Evolutionary conservation across 1,139 yeast genomes (phyloP), one percentile per base, ranked within the genome.

Genomic region (Yamadazyma diddensiae): DNA sequence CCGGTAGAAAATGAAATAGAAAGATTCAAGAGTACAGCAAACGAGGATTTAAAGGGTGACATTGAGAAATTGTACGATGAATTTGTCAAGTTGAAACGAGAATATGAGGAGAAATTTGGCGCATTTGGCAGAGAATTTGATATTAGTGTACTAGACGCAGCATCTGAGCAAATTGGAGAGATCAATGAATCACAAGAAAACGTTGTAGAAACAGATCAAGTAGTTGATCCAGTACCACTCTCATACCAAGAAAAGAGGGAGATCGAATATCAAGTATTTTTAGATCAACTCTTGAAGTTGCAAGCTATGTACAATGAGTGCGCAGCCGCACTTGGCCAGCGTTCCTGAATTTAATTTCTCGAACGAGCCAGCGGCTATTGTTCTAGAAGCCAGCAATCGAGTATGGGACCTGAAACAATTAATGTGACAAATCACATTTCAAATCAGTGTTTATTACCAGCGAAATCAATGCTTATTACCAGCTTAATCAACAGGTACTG

Each of bases 11-110:
- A 30, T 10, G 48, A 42, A 24, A 12, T 50, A 12, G 47, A 47
- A 10, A 17, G 23, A 6, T 53, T 55, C 57, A 49, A 51, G 27
- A 24, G 24, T 7, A 29, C 21, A 7, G 64, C 59, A 36, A 33
- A 44, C 21, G 41, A 39, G 2, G 56, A 47, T 13, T 41, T 62
- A 7, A 31, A 32, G 16, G 33, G 30, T 20, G 41, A 28, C 7
- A 36, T 44, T n/a, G 18, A 23, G 15, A 17, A 30, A 18, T 26
- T 35, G n/a, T 30, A 41, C 21, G 42, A 35, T 8, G 16, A 27
- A 24, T 42, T 31, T 18, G 15, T 13, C 2, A 16, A 7, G 26
- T 12, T 9, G n/a, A 28, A 26, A 16, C 20, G 8, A 10, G 2
- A 9, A 17, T 29, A 35, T 17, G 21, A 25, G 20, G 26, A 20